Evolutionary conservation across 2,329 filamentous ascomycete species (phyloP), one percentile per base, ranked within the genome.

Genomic region (Penicillium sp.): DNA sequence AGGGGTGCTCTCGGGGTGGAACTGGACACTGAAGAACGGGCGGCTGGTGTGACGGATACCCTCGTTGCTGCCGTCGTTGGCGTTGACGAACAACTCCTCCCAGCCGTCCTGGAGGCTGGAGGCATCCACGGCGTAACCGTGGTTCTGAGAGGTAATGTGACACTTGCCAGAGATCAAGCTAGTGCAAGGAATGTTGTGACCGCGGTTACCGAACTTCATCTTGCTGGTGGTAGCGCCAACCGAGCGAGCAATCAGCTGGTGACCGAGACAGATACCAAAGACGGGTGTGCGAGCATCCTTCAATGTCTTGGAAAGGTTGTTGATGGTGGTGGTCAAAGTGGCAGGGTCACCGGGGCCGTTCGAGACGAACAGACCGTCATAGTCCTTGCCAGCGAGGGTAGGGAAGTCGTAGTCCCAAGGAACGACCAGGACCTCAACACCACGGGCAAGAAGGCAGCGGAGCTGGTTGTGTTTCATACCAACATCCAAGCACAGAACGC

Each of bases 171-270:
- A 95, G 61, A 97, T 80, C 82, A 96, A 83, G 76, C 89, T 96
- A 10, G 93, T 97, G 80, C 92, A 96, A 42, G 94, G 94, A 67
- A 99, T 97, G 77, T 99, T 99, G 80, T 95, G 90, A 41, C 93
- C 94, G 67, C 94, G 90, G 79, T 99, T 99, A 78, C 94, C 94
- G 68, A 96, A 99, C 82, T 97, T 97, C 90, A 99, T 95, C 81
- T 99, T 99, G 67, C 82, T 75, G 0, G 94, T 97, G 43, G 81
- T 81, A 43, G 92, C 93, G 50, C 93, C 93, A 29, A 91, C 85
- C 52, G 93, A 91, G 64, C 91, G 84, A 49, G 93, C 91, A 47
- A 97, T 85, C 62, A 97, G 81, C 76, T 97, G 93, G 73, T 97
- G 93, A 52, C 93, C 93, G 64, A 97, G 77, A 78, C 93, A 97